These are phyloP conservation scores for Bertia moriformis DNA, from an alignment of 2,329 filamentous ascomycete species.

Conservation along the genomic window DNA sequence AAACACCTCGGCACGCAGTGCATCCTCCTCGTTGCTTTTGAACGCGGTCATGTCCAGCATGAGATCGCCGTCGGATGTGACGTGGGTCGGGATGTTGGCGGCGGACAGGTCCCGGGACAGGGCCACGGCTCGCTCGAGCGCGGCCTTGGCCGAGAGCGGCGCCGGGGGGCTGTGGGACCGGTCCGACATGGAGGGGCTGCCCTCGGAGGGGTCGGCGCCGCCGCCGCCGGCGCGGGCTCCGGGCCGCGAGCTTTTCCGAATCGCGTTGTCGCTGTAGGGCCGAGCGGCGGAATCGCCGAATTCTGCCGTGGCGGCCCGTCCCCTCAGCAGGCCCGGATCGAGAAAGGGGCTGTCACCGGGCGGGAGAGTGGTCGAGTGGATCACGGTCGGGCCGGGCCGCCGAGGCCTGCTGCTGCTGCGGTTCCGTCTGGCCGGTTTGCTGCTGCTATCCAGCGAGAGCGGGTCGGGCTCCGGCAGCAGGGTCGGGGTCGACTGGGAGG, in stretches of 20 bases:
- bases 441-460: constrained; percentile 45
- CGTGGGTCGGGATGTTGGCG: constrained; percentile 80
- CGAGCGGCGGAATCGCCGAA: constrained; percentile 13
- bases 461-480: constrained; percentile 54
- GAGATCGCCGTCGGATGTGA: constrained; percentile 88
- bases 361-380: constrained; percentile 18
- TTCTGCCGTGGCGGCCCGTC: not conserved
- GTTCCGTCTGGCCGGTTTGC: too few species aligned
- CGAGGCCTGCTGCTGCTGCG: constrained; percentile 16
- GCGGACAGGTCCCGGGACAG: constrained; percentile 76
- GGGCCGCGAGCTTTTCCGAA: constrained; percentile 16
- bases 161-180: constrained; percentile 58
- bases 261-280: constrained; percentile 38
- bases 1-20: constrained; percentile 76
- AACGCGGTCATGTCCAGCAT: constrained; percentile 98
- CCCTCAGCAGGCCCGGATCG: not conserved
- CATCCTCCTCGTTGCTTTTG: constrained; percentile 85
- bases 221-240: too few species aligned
- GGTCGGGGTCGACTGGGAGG: constrained; percentile 23
- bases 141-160: constrained; percentile 51
- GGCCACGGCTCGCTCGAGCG: constrained; percentile 67
- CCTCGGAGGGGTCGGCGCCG: not conserved
- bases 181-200: constrained; percentile 24
- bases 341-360: constrained; percentile 3
- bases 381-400: constrained; percentile 28